These are phyloP conservation scores for Tolypocladium tropicale DNA, from an alignment of 2,329 filamentous ascomycete species.

Conservation along the genomic window DNA sequence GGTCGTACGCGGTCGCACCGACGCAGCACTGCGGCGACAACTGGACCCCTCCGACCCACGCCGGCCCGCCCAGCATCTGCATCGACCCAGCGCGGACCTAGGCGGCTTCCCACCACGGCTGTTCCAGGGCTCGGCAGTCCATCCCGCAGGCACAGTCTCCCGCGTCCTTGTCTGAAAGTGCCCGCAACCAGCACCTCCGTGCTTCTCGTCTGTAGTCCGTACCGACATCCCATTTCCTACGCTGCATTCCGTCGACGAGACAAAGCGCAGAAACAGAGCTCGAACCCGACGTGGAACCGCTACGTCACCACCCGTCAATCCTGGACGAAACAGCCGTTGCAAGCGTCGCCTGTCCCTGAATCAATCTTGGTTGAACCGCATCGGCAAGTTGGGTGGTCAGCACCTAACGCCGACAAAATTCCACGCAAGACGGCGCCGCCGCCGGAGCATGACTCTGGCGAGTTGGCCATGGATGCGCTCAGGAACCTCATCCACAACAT, in stretches of 20 bases:
- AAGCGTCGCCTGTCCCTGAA: not conserved
- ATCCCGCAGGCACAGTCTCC: not conserved
- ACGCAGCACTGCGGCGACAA: not conserved
- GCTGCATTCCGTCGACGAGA: not conserved
- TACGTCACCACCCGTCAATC: not conserved
- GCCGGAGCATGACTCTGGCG: constrained; percentile 16
- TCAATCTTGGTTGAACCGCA: not conserved
- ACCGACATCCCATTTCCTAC: not conserved
- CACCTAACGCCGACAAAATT: constrained; percentile 18
- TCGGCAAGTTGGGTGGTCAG: constrained; percentile 18
- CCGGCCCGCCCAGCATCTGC: not conserved
- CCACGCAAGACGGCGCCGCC: constrained; percentile 17
- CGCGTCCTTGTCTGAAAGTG: not conserved
- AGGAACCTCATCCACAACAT: constrained; percentile 43
- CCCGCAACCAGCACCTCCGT: not conserved
- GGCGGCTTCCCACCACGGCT: not conserved
- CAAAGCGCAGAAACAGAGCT: not conserved
- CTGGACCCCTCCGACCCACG: not conserved
- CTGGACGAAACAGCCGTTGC: too few species aligned
- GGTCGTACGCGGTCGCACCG: not conserved
- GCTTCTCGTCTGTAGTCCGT: not conserved
- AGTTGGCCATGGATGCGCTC: constrained; percentile 45
- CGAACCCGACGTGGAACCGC: not conserved
- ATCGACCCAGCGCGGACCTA: not conserved
- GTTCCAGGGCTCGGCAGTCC: not conserved